Evolutionary conservation across 805 yeast genomes (phyloP).

Genomic region (Scheffersomyces coipomensis): DNA sequence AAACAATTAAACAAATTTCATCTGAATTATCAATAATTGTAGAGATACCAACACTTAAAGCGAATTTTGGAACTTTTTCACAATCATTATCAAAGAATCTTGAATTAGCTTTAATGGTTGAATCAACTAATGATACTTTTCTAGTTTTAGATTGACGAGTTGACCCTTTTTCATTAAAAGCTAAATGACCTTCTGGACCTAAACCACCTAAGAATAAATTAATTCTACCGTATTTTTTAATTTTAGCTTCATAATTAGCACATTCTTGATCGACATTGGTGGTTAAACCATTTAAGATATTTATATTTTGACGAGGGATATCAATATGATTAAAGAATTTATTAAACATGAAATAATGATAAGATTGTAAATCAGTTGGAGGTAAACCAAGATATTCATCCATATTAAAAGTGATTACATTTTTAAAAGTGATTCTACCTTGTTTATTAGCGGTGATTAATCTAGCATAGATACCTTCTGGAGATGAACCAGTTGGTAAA

Average conservation of each 20-base stretch:
- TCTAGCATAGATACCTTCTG: slow-evolving; percentile 51
- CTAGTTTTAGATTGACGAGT: slow-evolving; percentile 45
- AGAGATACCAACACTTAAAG: slow-evolving; percentile 56
- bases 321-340: slow-evolving; percentile 57
- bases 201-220: slow-evolving; percentile 57
- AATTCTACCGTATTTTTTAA: slow-evolving; percentile 47
- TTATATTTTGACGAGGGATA: slow-evolving; percentile 49
- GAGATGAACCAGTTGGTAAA: slow-evolving; percentile 62
- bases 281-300: slow-evolving; percentile 55
- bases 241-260: slow-evolving; percentile 45
- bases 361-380: slow-evolving; percentile 50
- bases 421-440: slow-evolving; percentile 43
- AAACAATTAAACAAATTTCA: slow-evolving; percentile 50
- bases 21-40: slow-evolving; percentile 55
- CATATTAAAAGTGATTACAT: slow-evolving; percentile 62
- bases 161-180: slow-evolving; percentile 59
- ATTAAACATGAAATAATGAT: slow-evolving; percentile 57
- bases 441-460: slow-evolving; percentile 43
- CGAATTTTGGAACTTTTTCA: slow-evolving; percentile 48
- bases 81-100: slow-evolving; percentile 49
- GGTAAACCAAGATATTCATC: slow-evolving; percentile 55
- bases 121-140: slow-evolving; percentile 43
- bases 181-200: slow-evolving; percentile 62
- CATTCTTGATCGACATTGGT: slow-evolving; percentile 47
- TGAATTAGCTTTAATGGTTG: slow-evolving; percentile 53